These are phyloP conservation scores for Cordyceps cateniannulata DNA, from an alignment of 2,329 filamentous ascomycete species.

Conservation along the genomic window DNA sequence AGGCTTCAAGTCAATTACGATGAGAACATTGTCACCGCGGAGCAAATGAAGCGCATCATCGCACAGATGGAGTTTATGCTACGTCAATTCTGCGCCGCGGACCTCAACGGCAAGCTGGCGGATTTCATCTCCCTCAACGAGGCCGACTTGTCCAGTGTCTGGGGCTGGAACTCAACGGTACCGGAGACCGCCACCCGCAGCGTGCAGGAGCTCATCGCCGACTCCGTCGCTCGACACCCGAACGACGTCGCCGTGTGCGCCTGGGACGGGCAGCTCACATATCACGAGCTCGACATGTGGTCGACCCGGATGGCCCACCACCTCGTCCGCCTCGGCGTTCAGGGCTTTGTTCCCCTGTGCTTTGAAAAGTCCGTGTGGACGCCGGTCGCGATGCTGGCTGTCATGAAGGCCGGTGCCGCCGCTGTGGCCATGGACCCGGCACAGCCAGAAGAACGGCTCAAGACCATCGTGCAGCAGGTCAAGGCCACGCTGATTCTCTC, in stretches of 20 bases:
- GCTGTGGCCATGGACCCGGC: constrained; percentile 1
- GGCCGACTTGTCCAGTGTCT: constrained; percentile 3
- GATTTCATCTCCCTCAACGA: neutral
- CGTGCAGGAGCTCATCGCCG: neutral
- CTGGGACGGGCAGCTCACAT: constrained; percentile 14
- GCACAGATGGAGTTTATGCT: constrained; percentile 13
- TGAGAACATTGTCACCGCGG: constrained; percentile 3
- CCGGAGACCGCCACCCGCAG: neutral
- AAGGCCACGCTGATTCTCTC: neutral
- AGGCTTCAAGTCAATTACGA: constrained; percentile 14
- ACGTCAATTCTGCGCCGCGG: constrained; percentile 10
- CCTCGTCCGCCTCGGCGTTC: neutral
- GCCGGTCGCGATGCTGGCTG: constrained; percentile 3
- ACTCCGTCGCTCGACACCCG: neutral
- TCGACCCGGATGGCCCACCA: constrained; percentile 7
- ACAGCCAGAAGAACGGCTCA: constrained; percentile 2
- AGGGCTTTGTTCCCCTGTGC: neutral
- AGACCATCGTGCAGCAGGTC: neutral
- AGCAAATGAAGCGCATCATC: constrained; percentile 11
- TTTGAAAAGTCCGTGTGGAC: constrained; percentile 3
- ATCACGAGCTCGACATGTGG: constrained; percentile 13
- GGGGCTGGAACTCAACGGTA: constrained; percentile 12
- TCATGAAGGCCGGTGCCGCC: constrained; percentile 1
- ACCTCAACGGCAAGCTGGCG: neutral
- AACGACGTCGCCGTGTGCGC: neutral